Conservation (phyloP, 805 yeast species). For the Cyberlindnera japonica region DNA sequence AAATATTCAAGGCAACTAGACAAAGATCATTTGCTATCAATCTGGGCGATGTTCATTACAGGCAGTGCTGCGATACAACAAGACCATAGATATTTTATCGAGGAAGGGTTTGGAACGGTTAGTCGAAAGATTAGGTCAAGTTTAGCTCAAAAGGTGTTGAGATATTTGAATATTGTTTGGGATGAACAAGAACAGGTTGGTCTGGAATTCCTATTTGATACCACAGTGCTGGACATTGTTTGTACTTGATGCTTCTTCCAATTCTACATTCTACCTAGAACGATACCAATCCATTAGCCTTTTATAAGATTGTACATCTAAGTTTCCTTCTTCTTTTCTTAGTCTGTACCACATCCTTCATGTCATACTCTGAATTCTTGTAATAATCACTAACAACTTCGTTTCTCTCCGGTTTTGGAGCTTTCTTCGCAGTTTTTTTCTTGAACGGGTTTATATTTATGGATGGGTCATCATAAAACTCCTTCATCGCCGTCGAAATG, state of each 20-base stretch:
- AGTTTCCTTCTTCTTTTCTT: conserved; percentile 10
- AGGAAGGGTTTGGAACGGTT: conserved; percentile 12
- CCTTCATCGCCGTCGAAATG: conserved; percentile 26
- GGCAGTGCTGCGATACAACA: conserved; percentile 18
- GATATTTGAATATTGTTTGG: conserved; percentile 26
- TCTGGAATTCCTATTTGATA: conserved; percentile 26
- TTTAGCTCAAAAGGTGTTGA: conserved; percentile 21
- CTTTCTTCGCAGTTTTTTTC: conserved; percentile 9
- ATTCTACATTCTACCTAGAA: too few species aligned
- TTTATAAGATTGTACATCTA: conserved; percentile 10
- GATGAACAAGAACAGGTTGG: conserved; percentile 21
- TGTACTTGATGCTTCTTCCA: too few species aligned
- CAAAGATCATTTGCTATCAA: conserved; percentile 12
- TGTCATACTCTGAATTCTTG: conserved; percentile 18
- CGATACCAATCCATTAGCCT: not conserved
- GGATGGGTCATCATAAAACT: conserved; percentile 8
- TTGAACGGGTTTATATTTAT: conserved; percentile 11
- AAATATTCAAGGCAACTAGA: conserved; percentile 9
- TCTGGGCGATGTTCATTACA: conserved; percentile 26
- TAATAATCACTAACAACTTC: conserved; percentile 14
- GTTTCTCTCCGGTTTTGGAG: not conserved
- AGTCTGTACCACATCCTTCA: conserved; percentile 3
- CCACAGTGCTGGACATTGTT: conserved; percentile 25
- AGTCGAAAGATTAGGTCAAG: conserved; percentile 19
- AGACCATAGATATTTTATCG: conserved; percentile 16